Conservation (phyloP, 2,329 filamentous ascomycete genomes). For the Botrytis hyacinthi region DNA sequence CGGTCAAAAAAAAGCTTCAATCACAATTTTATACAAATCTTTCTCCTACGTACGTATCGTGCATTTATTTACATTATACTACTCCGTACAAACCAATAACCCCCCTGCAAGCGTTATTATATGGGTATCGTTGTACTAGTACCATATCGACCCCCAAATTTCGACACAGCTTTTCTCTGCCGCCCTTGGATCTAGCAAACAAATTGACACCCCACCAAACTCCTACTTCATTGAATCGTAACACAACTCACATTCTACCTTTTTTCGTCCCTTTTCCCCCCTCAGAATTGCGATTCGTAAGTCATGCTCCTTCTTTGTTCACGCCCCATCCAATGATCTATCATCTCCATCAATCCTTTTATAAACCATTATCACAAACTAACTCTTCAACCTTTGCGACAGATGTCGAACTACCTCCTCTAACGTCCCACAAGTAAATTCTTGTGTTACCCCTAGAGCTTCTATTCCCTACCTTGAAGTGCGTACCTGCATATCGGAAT, state of each 20-base stretch:
- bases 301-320: background rate
- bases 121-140: conserved; percentile 2
- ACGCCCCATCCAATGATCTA: background rate
- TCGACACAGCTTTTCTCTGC: conserved; percentile 2
- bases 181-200: conserved; percentile 4
- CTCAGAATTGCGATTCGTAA: conserved; percentile 17
- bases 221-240: conserved; percentile 16
- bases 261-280: background rate
- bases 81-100: background rate
- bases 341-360: background rate
- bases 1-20: conserved; percentile 1
- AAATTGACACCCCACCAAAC: conserved; percentile 17
- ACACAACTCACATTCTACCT: conserved; percentile 9
- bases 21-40: background rate
- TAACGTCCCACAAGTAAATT: conserved; percentile 37
- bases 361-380: conserved; percentile 20
- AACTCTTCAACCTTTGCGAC: conserved; percentile 23
- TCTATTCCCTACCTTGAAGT: conserved; percentile 26
- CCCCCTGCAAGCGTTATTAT: conserved; percentile 13
- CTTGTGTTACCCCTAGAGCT: conserved; percentile 36
- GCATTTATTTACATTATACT: background rate
- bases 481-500: conserved; percentile 37
- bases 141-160: conserved; percentile 10
- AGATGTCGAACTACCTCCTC: conserved; percentile 34
- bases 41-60: background rate